Base-by-base conservation (phyloP, 2,329 filamentous ascomycete species). In the Fusarium austroafricanum region DNA sequence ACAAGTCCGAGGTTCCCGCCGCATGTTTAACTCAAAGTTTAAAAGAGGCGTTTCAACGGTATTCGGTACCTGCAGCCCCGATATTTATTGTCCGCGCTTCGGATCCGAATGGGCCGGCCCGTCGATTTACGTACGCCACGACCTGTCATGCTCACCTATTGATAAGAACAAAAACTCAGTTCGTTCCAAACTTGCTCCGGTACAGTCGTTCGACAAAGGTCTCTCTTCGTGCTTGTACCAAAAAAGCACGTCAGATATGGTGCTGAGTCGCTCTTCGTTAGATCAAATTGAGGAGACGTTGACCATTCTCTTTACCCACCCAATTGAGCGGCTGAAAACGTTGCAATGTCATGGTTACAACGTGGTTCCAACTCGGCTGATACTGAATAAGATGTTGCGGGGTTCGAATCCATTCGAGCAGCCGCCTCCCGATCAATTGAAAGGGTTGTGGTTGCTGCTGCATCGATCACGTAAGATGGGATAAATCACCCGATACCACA, bases 341-440 rank as follows among this genome's bases (percentile, higher is more conserved):
- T 23, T 23, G 21, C 21, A 23, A 23, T 23, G 21, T 23, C 21
- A 28, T 17, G 33, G 33, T 20, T 42, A n/a, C 47, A 51, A 15
- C 44, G 20, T 64, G 31, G 18, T 45, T 28, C 14, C 15, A 54
- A 29, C 45, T 26, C 20, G 39, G 40, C 37, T 42, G 23, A 21
- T 51, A 17, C 9, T 51, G 10, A 20, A 43, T 26, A 14, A 9
- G 12, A 29, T 14, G 18, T 42, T 5, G 39, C 64, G 69, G 55
- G 49, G 50, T 72, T 73, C 59, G 67, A 55, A 39, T 47, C 46
- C 49, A 37, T 56, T 40, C 21, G n/a, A 21, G 35, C 11, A 23
- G 31, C 61, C 54, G 43, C 40, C 49, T 29, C 47, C 65, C 57
- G 59, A 43, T 37, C 44, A 42, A 21, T 39, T 26, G 55, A 50